Percentiles rank a stretch among this genome's conserved stretches.
These are phyloP conservation scores for Spinellus fusiger DNA, from an alignment of 192 early-diverging fungal genomes.

Conservation along the genomic window DNA sequence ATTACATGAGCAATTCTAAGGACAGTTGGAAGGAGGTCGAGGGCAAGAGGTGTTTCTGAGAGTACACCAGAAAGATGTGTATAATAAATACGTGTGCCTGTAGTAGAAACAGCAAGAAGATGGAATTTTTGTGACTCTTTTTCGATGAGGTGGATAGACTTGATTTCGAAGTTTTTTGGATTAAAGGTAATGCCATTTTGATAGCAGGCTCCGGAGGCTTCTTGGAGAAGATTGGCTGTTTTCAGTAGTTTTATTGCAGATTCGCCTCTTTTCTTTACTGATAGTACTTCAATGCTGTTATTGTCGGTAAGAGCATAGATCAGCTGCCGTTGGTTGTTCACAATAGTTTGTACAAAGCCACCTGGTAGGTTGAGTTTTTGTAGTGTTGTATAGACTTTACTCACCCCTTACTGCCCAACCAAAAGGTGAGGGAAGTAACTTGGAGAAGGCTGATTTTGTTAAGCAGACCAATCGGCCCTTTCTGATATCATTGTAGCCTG, in stretches of 20 bases:
- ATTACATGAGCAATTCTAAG: conserved; percentile 69
- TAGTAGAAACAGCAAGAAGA: conserved; percentile 70
- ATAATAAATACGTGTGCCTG: conserved; percentile 75
- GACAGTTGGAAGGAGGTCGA: conserved; percentile 38
- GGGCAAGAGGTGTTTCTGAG: background rate
- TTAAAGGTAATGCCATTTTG: conserved; percentile 41
- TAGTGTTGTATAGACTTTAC: background rate
- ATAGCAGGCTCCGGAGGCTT: conserved; percentile 38
- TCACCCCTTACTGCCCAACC: background rate
- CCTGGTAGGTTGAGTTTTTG: background rate
- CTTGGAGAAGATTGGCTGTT: conserved; percentile 40
- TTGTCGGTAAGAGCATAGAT: conserved; percentile 45
- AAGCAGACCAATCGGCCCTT: background rate
- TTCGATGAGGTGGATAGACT: conserved; percentile 74
- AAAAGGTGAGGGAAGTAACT: background rate
- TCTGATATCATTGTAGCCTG: background rate
- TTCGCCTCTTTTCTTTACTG: conserved; percentile 33
- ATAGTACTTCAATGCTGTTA: conserved; percentile 25
- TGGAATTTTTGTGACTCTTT: conserved; percentile 65
- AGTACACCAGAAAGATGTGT: conserved; percentile 34
- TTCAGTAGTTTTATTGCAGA: conserved; percentile 48
- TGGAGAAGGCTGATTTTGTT: background rate
- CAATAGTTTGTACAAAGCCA: background rate
- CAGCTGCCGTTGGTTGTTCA: conserved; percentile 47
- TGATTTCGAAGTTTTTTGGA: conserved; percentile 51